Evolutionary conservation across 2,329 filamentous ascomycete genomes (phyloP).

Genomic region (Helminthosporium solani): DNA sequence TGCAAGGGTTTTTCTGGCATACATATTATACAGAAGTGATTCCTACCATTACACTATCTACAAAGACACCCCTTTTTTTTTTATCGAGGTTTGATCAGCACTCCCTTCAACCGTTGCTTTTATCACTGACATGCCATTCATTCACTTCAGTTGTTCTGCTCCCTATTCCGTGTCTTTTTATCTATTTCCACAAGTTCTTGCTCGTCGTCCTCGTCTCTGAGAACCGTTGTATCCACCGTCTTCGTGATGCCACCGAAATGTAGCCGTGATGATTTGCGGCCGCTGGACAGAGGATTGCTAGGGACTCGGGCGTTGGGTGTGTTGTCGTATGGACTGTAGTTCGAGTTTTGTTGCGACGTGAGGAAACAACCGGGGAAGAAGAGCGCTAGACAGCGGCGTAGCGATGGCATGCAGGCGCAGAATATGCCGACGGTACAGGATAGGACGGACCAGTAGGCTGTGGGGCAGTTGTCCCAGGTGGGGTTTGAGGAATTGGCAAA

Average conservation of each 20-base stretch:
- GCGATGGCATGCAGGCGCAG: constrained; percentile 44
- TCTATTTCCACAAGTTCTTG: constrained; percentile 4
- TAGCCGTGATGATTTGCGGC: not conserved
- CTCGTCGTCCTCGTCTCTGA: constrained; percentile 5
- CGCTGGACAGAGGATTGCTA: not conserved
- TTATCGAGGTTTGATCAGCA: too few relatives aligned
- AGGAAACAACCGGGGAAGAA: constrained; percentile 25
- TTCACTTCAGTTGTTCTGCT: too few relatives aligned
- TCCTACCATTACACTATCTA: too few relatives aligned
- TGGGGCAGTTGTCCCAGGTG: constrained; percentile 21
- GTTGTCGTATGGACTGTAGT: constrained; percentile 1
- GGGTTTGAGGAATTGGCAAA: constrained; percentile 45
- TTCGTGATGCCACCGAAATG: constrained; percentile 5
- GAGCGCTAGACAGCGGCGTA: constrained; percentile 37
- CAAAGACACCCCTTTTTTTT: too few relatives aligned
- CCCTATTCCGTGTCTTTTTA: too few relatives aligned
- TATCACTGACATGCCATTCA: too few relatives aligned
- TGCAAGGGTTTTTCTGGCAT: too few relatives aligned
- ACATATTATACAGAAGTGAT: too few relatives aligned
- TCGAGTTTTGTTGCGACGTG: constrained; percentile 2
- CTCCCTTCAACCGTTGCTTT: too few relatives aligned
- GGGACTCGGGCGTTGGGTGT: constrained; percentile 1
- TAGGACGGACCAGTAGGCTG: constrained; percentile 18
- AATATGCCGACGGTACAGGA: constrained; percentile 44
- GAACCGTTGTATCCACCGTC: constrained; percentile 8